Evolutionary conservation across 2,329 filamentous ascomycete genomes (phyloP), one percentile per base, ranked within the genome.

Genomic region (Laburnicola sp.): DNA sequence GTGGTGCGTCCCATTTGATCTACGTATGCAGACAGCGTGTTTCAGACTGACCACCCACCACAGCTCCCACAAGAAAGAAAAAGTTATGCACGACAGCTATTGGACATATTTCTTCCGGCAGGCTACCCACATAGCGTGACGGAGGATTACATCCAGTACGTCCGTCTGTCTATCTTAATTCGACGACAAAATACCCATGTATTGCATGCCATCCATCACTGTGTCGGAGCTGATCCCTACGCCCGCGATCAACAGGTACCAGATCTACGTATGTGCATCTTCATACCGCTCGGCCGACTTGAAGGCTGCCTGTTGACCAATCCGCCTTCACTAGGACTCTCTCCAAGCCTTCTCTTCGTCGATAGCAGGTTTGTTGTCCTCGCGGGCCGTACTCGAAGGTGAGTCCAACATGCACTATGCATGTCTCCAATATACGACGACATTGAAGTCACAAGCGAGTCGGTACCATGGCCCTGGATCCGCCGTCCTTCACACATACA

Each of bases 111-210:
- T 68, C 80, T 96, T 1, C 92, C 92, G 0, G 86, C 88, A 1
- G 91, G 91, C n/a, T 97, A 87, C 71, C 92, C 91, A 0, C 83
- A 91, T 59, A 94, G 87, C 42, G 92, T 97, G 27, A 93, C 88
- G 1, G 77, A 83, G 10, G 91, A 97, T 72, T 97, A 97, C 72
- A 78, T 91, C 3, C 80, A 86, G 76, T 95, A 83, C 70, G 86
- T 73, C 32, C 11, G 34, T 34, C 28, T 41, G 45, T 21, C 26
- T n/a, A 4, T 25, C 25, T 11, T 9, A 48, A 16, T n/a, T 28
- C 22, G 40, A 51, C 25, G 52, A 26, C 45, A 42, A 23, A 21
- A 26, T 16, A 49, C 22, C 25, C n/a, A 37, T 43, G 44, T 27
- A 41, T 9, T 51, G 27, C 40, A 30, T 27, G 28, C 22, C 31